Conservation (phyloP, 345 rosid species). For the Aquilaria malaccensis region DNA sequence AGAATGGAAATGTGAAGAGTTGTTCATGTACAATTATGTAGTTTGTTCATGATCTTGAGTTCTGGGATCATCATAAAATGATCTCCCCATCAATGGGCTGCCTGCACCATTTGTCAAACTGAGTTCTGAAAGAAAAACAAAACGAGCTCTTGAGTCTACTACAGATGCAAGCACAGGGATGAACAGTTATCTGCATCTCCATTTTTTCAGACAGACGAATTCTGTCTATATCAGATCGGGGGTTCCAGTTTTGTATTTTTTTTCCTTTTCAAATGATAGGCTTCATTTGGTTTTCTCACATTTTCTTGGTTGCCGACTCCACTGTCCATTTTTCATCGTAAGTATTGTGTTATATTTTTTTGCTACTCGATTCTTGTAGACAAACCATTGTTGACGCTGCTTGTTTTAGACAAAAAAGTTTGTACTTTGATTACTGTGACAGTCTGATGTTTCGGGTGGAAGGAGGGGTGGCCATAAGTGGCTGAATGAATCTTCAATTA, state of each 20-base stretch:
- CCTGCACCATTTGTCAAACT: not conserved
- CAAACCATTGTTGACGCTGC: too few relatives aligned
- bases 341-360: slow-evolving; percentile 1
- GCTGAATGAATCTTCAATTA: too few relatives aligned
- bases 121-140: not conserved
- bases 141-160: not conserved
- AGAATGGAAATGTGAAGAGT: slow-evolving; percentile 41
- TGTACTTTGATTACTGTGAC: too few relatives aligned
- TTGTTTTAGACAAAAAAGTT: too few relatives aligned
- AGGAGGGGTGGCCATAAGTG: too few relatives aligned
- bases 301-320: not conserved
- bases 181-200: not conserved
- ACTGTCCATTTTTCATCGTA: slow-evolving; percentile 2
- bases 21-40: slow-evolving; percentile 66
- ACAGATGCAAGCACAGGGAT: not conserved
- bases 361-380: not conserved
- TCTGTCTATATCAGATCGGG: not conserved
- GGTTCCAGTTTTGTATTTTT: slow-evolving; percentile 2
- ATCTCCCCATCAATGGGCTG: too few relatives aligned
- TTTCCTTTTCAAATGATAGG: not conserved
- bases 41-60: slow-evolving; percentile 8
- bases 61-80: not conserved
- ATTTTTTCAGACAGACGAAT: not conserved
- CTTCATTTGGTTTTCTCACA: slow-evolving; percentile 1
- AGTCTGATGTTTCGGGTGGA: too few relatives aligned